These are phyloP conservation scores for Pyricularia pennisetigena DNA, from an alignment of 2,329 filamentous ascomycete genomes.

Conservation along the genomic window DNA sequence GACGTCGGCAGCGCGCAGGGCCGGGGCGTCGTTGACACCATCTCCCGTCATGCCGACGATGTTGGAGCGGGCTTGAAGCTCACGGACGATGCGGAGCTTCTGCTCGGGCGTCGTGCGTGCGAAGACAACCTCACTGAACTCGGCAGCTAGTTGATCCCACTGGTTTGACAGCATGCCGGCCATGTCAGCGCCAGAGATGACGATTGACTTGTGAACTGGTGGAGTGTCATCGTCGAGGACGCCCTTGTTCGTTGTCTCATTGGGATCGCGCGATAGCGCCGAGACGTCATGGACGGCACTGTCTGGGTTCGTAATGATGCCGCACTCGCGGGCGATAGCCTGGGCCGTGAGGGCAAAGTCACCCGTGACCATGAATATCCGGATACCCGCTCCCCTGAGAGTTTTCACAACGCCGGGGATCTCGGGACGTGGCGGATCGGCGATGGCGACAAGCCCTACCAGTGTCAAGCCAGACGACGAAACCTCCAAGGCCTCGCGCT, in stretches of 20 bases:
- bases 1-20: constrained; percentile 69
- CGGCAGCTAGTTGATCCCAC: constrained; percentile 52
- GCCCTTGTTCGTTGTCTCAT: constrained; percentile 14
- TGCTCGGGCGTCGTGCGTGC: constrained; percentile 69
- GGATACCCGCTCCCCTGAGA: constrained; percentile 58
- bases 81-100: constrained; percentile 69
- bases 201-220: constrained; percentile 32
- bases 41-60: constrained; percentile 81
- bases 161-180: constrained; percentile 55
- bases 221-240: constrained; percentile 7
- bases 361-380: constrained; percentile 76
- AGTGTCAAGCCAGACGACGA: constrained; percentile 52
- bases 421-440: constrained; percentile 68
- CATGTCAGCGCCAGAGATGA: constrained; percentile 57
- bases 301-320: constrained; percentile 50
- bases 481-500: constrained; percentile 46
- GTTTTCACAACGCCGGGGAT: constrained; percentile 58
- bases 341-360: constrained; percentile 68
- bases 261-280: constrained; percentile 27
- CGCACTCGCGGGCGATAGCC: constrained; percentile 62
- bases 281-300: constrained; percentile 41
- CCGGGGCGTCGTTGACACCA: constrained; percentile 78
- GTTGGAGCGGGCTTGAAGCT: constrained; percentile 54
- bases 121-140: constrained; percentile 66
- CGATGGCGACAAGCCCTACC: constrained; percentile 66